phyloP scores from a whole-genome alignment of 495 filamentous ascomycete species.

The Geoglossum glabrum region DNA sequence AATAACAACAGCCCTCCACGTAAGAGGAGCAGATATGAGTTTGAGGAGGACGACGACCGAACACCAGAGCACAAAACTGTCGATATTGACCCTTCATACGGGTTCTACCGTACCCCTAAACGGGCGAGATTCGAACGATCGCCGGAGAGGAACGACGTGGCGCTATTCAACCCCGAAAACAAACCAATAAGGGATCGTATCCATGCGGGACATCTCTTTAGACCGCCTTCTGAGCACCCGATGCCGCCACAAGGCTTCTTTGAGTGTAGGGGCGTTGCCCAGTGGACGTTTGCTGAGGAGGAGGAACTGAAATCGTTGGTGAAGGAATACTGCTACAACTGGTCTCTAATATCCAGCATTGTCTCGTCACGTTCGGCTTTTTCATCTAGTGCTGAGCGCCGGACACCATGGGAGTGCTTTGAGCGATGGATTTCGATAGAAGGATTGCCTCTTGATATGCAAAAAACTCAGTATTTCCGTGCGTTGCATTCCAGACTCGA shows the following conservation, averaged over 20 bases:
- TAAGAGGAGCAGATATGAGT: slow-evolving; percentile 64
- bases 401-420: slow-evolving; percentile 97
- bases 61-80: slow-evolving; percentile 16
- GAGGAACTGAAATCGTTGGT: slow-evolving; percentile 70
- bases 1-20: slow-evolving; percentile 41
- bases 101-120: neutral
- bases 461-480: slow-evolving; percentile 79
- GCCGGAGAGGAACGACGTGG: slow-evolving; percentile 58
- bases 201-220: slow-evolving; percentile 79
- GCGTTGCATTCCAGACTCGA: slow-evolving; percentile 66
- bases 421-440: slow-evolving; percentile 87
- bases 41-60: slow-evolving; percentile 44
- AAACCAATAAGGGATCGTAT: slow-evolving; percentile 76
- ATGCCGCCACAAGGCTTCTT: slow-evolving; percentile 85
- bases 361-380: slow-evolving; percentile 53
- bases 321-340: slow-evolving; percentile 88
- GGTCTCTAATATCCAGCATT: slow-evolving; percentile 74
- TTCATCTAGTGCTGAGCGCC: slow-evolving; percentile 64
- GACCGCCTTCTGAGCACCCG: slow-evolving; percentile 70
- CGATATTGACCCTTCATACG: neutral
- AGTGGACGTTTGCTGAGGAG: slow-evolving; percentile 81
- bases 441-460: slow-evolving; percentile 75
- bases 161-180: slow-evolving; percentile 76
- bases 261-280: slow-evolving; percentile 62
- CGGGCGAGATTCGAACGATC: slow-evolving; percentile 18